Evolutionary conservation across 208 protist genomes (phyloP), one percentile per base, ranked within the genome.

Genomic region (Trypanosoma melophagium): DNA sequence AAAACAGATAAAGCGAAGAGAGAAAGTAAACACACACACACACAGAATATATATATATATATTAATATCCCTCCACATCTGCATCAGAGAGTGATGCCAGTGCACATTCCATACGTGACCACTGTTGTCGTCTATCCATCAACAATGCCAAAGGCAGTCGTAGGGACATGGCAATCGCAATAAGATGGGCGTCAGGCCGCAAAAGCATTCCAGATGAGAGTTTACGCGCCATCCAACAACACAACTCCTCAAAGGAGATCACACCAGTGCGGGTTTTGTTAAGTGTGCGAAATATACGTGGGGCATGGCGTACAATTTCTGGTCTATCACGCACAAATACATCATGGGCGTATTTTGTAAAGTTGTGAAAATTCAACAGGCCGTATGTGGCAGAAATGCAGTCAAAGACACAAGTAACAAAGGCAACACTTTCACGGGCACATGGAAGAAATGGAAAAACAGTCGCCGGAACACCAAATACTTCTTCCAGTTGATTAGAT

Each of bases 181-280:
- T 28, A 17, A 96, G 61, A 44, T 92, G 90, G 45, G 77, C 77
- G 53, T 96, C 82, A 0, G 90, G 90, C 16, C 78, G 71, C 17
- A 78, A 24, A 35, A 84, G 84, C 60, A 74, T 77, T 31, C 87
- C 85, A 51, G 81, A 87, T 58, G 85, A 92, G 9, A 96, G 76
- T 71, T 92, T 92, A 12, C 86, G 82, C 14, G 86, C 90, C 68
- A 96, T 74, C 87, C 87, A 96, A 8, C 79, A 67, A 59, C 90
- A 96, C 17, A 96, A 66, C 71, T 96, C 90, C 66, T 96, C 90
- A 64, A 87, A 93, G 17, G 75, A 87, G 63, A 96, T 89, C 60
- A 79, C 80, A 19, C 87, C 90, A 12, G 78, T 78, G 0, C 87
- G 83, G 12, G 78, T 84, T 52, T 79, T 79, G 83, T 96, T 90